Conservation (phyloP, 345 rosid genomes). For the Cardamine resedifolia region DNA sequence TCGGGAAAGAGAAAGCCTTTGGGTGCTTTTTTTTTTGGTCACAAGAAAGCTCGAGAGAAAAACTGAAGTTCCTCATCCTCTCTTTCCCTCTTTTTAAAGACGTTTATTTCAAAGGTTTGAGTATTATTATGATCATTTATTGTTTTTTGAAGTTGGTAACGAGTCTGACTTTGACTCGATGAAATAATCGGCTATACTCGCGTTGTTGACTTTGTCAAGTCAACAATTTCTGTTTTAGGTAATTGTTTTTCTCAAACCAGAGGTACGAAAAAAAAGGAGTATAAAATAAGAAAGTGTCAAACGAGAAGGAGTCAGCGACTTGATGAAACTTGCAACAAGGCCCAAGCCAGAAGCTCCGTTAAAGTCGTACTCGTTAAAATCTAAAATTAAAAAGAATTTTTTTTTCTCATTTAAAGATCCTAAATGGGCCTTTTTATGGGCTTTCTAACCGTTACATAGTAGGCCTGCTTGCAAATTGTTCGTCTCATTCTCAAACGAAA, state of each 20-base stretch:
- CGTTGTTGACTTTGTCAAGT: constrained; percentile 36
- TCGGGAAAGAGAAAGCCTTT: not conserved
- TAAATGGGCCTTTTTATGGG: constrained; percentile 15
- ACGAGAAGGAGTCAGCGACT: constrained; percentile 5
- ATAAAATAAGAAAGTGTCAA: not conserved
- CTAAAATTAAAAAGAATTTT: not conserved
- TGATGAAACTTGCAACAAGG: not conserved
- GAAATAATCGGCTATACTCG: constrained; percentile 2
- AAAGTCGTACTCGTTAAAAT: too few species aligned
- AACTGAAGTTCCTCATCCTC: constrained; percentile 8
- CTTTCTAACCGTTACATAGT: not conserved
- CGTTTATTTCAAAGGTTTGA: not conserved
- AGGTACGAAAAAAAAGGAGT: not conserved
- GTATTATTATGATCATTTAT: not conserved
- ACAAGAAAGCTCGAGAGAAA: not conserved
- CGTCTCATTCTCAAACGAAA: not conserved
- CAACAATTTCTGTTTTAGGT: not conserved
- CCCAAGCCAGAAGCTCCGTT: too few species aligned
- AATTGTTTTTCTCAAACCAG: not conserved
- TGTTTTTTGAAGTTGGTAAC: constrained; percentile 2
- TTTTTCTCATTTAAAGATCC: not conserved
- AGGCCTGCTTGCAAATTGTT: not conserved
- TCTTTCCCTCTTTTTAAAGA: not conserved
- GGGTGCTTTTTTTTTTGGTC: not conserved
- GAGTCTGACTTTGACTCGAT: constrained; percentile 31